Base-by-base conservation (phyloP, 306 rosid genomes). In the Macrotyloma uniflorum region DNA sequence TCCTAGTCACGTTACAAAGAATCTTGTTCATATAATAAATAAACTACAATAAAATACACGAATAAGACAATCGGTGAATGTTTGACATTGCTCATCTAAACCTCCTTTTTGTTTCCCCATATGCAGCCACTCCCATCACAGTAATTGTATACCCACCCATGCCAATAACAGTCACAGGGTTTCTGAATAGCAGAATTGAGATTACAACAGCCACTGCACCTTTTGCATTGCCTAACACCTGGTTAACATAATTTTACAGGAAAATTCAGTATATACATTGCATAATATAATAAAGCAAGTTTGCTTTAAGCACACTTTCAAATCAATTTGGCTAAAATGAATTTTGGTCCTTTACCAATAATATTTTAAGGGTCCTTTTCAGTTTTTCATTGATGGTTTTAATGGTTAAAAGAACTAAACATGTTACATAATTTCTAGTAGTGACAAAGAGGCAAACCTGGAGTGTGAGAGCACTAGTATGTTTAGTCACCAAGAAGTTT, bases 161-260 rank as follows among this genome's bases (percentile, higher is more conserved):
- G 69, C 99, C 99, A 43, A 95, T 2, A 71, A 86, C 82, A 8
- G 98, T 95, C 70, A 95, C 99, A 0, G 97, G 98, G 80, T 95
- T 93, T 87, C 90, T 91, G 86, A 95, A 95, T 54, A 95, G 15
- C n/a, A 95, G 91, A 59, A 95, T 95, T n/a, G 99, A 92, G 87
- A 95, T 91, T 30, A 91, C 99, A 50, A 95, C 99, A 16, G 99
- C 98, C 36, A 93, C 97, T 3, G 99, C 98, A 32, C 99, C 99
- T 81, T 95, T 95, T 3, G 99, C 99, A 83, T 95, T 95, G 74
- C 99, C 99, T 77, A 95, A 81, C 3, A 95, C 97, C 99, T 95
- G 88, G 18, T 81, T 67, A 70, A 62, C 78, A 78, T 14, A 18
- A 67, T 28, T 73, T 76, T 19, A 36, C 43, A 50, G 23, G 15